These are phyloP conservation scores for Crucihimalaya himalaica DNA, from an alignment of 345 rosid genomes.

Conservation along the genomic window DNA sequence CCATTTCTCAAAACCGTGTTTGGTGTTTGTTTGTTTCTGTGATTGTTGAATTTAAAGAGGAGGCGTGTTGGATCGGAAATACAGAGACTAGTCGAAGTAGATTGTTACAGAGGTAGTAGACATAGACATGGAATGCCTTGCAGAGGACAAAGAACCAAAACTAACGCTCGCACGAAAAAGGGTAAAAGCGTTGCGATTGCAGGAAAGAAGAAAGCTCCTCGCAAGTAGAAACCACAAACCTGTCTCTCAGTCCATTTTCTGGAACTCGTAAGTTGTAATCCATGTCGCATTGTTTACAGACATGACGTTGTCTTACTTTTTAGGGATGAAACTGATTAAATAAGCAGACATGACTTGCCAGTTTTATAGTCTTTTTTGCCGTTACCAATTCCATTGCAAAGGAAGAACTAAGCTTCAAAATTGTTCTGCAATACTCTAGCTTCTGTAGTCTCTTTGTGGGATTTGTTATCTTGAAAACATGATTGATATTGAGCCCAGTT, in stretches of 20 bases:
- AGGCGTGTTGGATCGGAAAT: conserved; percentile 53
- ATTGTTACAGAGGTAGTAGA: conserved; percentile 60
- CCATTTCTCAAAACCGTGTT: background rate
- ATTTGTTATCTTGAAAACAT: background rate
- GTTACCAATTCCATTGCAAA: background rate
- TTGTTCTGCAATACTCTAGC: background rate
- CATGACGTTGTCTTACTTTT: background rate
- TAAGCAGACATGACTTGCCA: conserved; percentile 15
- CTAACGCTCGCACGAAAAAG: conserved; percentile 55
- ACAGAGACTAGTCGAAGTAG: conserved; percentile 53
- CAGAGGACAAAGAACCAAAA: conserved; percentile 60
- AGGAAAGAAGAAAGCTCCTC: conserved; percentile 49
- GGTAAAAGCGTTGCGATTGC: conserved; percentile 43
- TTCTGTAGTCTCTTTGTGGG: background rate
- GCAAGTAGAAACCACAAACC: conserved; percentile 27
- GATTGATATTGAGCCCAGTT: background rate
- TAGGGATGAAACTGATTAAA: conserved; percentile 20
- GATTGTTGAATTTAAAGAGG: conserved; percentile 31
- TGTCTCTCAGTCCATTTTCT: background rate
- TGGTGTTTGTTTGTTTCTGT: background rate
- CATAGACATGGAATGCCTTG: conserved; percentile 57
- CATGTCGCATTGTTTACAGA: conserved; percentile 3
- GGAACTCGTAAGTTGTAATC: background rate
- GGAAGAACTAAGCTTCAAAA: background rate
- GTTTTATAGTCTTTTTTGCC: background rate